phyloP scores from a whole-genome alignment of 2,329 filamentous ascomycete species.

The Apiospora kogelbergensis region DNA sequence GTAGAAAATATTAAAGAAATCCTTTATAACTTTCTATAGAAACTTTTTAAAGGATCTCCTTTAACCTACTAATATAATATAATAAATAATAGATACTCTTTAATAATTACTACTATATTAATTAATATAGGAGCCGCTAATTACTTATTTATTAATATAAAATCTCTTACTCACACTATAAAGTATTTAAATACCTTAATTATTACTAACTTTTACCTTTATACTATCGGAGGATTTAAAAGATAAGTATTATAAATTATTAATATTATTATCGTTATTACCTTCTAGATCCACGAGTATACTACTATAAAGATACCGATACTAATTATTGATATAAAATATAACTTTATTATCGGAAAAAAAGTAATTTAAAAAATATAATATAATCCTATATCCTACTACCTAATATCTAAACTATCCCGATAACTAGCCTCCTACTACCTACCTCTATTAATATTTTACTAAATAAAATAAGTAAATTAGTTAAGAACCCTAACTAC shows the following conservation, averaged over 20 bases:
- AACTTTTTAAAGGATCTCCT: neutral
- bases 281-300: slow-evolving; percentile 11
- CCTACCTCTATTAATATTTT: too few species aligned
- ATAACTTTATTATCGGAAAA: slow-evolving; percentile 6
- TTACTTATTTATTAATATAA: slow-evolving; percentile 1
- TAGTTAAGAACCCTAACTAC: too few species aligned
- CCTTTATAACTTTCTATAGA: neutral
- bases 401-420: neutral
- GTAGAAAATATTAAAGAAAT: neutral
- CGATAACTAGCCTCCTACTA: neutral
- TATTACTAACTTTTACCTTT: neutral
- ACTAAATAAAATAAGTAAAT: too few species aligned
- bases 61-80: neutral
- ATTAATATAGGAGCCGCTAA: neutral
- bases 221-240: neutral
- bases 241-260: slow-evolving; percentile 8
- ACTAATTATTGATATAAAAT: slow-evolving; percentile 4
- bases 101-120: neutral
- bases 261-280: slow-evolving; percentile 10
- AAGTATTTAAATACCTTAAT: neutral
- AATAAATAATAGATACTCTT: neutral
- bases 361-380: neutral
- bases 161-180: slow-evolving; percentile 8
- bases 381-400: neutral
- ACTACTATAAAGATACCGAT: neutral